Evolutionary conservation across 257 asterid species (phyloP), one percentile per base, ranked within the genome.

Genomic region (Solanum bulbocastanum): DNA sequence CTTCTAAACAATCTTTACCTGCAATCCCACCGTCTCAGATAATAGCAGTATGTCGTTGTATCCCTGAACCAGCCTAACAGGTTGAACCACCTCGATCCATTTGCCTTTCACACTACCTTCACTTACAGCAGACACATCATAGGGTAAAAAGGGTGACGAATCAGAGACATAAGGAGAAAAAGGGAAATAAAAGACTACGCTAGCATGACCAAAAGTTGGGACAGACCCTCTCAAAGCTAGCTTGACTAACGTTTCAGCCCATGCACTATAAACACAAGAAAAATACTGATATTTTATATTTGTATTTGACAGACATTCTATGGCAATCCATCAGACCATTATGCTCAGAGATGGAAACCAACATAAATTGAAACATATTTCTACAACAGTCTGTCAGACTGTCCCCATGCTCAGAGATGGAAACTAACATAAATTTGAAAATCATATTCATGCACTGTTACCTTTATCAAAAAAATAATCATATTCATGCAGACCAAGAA

Each of bases 1-100:
- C 5, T n/a, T 40, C 33, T 16, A 52, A 90, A 56, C 72, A 52
- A 87, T 83, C 87, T 87, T 49, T 91, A 96, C 98, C 98, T 96
- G 99, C 93, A 95, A 93, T 85, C 98, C 99, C 87, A 95, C 93
- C 52, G 99, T 94, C 92, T 95, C 92, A 87, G 98, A 93, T 89
- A 96, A 89, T 86, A 96, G 90, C 39, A 90, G 68, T 88, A 95
- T 89, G 87, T 96, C 96, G 86, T 95, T 95, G 92, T 92, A 92
- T 85, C 99, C 99, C 90, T 92, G 93, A 58, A 86, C 83, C 46
- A 96, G 94, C 74, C 91, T 88, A 89, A 95, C 89, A 65, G 96
- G 94, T 93, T 95, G 96, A 73, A 86, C 91, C 62, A 96, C 98
- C 92, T 93, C 92, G 88, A 88, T 91, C 99, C 98, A 96, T 32